phyloP scores from a whole-genome alignment of 2,329 filamentous ascomycete species.

The Xylaria sp. region DNA sequence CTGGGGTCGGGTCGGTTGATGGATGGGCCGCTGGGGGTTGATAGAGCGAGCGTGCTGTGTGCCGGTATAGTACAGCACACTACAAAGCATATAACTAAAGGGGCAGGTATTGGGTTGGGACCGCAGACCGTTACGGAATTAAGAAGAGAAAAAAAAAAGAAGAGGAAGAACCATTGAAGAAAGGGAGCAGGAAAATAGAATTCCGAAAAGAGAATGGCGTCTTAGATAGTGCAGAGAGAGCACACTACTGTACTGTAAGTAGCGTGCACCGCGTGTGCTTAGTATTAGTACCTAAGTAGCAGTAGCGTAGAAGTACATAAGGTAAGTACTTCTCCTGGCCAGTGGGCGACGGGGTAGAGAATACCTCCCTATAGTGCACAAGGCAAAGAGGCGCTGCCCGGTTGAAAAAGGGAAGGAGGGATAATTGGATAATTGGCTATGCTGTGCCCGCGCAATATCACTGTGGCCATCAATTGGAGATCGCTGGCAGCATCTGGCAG shows the following conservation, averaged over 20 bases:
- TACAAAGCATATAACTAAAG: slow-evolving; percentile 9
- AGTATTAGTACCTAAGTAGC: neutral
- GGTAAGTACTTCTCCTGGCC: neutral
- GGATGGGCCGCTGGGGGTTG: too few relatives aligned
- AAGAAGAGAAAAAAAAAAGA: neutral
- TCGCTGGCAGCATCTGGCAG: slow-evolving; percentile 3
- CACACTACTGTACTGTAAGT: neutral
- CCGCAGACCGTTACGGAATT: neutral
- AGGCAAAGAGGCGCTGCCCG: too few relatives aligned
- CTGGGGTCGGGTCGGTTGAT: neutral
- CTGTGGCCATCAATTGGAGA: neutral
- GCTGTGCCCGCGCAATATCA: neutral
- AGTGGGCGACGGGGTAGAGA: neutral
- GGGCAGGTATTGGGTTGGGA: neutral
- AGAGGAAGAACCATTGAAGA: slow-evolving; percentile 8
- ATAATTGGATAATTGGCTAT: neutral
- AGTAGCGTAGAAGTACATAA: neutral
- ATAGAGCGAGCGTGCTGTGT: too few relatives aligned
- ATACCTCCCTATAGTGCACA: neutral
- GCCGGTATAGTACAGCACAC: neutral
- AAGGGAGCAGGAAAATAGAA: slow-evolving; percentile 24
- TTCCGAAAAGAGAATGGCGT: slow-evolving; percentile 24
- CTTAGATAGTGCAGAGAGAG: slow-evolving; percentile 11
- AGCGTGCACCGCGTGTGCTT: too few relatives aligned
- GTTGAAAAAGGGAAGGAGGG: neutral